Evolutionary conservation across 2,329 filamentous ascomycete species (phyloP), one percentile per base, ranked within the genome.

Genomic region (Tolypocladium paradoxum): DNA sequence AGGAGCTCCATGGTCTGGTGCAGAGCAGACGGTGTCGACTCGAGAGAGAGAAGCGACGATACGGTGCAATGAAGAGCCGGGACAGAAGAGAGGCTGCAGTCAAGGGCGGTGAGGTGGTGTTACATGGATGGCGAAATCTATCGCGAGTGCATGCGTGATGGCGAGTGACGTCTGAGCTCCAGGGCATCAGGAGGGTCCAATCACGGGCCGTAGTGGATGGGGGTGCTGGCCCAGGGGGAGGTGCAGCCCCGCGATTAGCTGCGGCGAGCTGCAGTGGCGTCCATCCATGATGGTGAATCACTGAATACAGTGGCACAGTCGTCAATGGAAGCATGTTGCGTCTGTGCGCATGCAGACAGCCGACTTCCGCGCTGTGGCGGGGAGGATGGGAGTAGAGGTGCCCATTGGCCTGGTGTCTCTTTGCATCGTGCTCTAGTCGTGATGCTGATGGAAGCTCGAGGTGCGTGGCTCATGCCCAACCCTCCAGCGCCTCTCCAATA

Each of bases 1-100:
- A 82, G 73, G 53, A 76, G 71, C 62, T 83, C 77, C 84, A 87
- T 87, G 50, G 54, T 66, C 45, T 16, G 6, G 40, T 11, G 37
- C 8, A 9, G 31, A 11, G 43, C 27, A 7, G 43, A 20, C 22
- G 14, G 40, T 2, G 14, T 18, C 24, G 35, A 37, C 7, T 33
- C 31, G 9, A 8, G 9, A 33, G 2, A 9, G 18, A 7, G 37
- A 24, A 14, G 38, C 6, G 37, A 24, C 37, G 38, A 29, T 29
- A 2, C 40, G 40, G 5, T n/a, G 24, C 24, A 9, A 45, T 6
- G 38, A 18, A 8, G 40, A 2, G 40, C 24, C 4, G 40, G 22
- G 9, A 6, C 40, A 24, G 14, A 16, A 9, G 40, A 27, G 38
- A 27, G 40, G 22, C 22, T 9, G 40, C 11, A 18, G 43, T 11